Conservation (phyloP, 1,139 yeast species). For the Candida buenavistaensis region DNA sequence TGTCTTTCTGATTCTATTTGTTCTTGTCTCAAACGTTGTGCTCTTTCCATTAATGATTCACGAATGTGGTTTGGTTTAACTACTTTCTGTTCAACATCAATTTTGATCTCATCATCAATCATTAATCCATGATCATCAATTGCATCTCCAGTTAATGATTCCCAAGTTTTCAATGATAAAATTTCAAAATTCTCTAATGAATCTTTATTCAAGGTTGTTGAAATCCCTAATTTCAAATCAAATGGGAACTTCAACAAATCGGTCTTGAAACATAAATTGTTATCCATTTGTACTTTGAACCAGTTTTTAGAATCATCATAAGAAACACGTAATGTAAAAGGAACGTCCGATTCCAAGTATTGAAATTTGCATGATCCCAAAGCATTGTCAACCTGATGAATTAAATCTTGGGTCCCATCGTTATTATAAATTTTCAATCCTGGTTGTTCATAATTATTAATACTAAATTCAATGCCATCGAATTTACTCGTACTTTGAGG, state of each 20-base stretch:
- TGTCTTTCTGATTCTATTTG: neutral
- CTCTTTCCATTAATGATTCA: conserved; percentile 42
- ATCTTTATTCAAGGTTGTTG: conserved; percentile 39
- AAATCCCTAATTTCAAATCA: conserved; percentile 48
- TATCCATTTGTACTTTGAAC: conserved; percentile 68
- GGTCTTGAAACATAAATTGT: conserved; percentile 68
- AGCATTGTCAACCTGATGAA: conserved; percentile 28
- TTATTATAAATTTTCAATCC: conserved; percentile 58
- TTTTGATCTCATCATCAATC: conserved; percentile 41
- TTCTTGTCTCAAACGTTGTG: conserved; percentile 26
- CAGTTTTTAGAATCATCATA: conserved; percentile 38
- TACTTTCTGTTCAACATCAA: conserved; percentile 21
- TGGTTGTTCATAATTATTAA: conserved; percentile 49
- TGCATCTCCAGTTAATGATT: conserved; percentile 54
- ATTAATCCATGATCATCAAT: conserved; percentile 57
- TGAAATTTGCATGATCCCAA: conserved; percentile 59
- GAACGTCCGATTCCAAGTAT: conserved; percentile 68
- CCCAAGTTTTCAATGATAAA: conserved; percentile 54
- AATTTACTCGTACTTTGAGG: conserved; percentile 32
- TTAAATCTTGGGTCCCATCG: conserved; percentile 48
- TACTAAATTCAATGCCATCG: conserved; percentile 61
- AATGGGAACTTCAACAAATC: conserved; percentile 45
- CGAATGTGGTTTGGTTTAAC: conserved; percentile 21
- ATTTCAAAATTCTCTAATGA: conserved; percentile 62
- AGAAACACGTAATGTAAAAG: conserved; percentile 64